Evolutionary conservation across 495 filamentous ascomycete genomes (phyloP).

Genomic region (Aspergillus nanangensis): DNA sequence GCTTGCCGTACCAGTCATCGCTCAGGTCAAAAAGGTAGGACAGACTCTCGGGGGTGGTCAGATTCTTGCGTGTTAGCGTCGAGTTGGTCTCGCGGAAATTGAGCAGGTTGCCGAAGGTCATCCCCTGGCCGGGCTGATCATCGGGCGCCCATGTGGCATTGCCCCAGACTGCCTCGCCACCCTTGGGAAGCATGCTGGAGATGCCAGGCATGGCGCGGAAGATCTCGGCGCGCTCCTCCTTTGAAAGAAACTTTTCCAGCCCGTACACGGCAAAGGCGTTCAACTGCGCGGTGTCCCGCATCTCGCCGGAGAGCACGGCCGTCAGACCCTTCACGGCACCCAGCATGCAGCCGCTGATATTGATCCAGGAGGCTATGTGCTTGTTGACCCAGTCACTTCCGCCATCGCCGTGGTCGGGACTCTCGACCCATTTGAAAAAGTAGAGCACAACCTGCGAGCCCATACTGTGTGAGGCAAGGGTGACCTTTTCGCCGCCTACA

Average conservation of each 20-base stretch:
- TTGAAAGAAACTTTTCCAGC: constrained; percentile 89
- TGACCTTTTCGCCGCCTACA: constrained; percentile 70
- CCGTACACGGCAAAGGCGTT: constrained; percentile 98
- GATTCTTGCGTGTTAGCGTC: constrained; percentile 60
- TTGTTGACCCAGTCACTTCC: constrained; percentile 87
- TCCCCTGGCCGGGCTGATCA: constrained; percentile 65
- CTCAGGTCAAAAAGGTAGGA: constrained; percentile 70
- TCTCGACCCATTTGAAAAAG: constrained; percentile 97
- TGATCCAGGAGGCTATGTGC: constrained; percentile 92
- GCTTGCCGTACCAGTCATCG: constrained; percentile 80
- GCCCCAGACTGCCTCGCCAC: constrained; percentile 91
- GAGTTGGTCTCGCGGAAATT: constrained; percentile 75
- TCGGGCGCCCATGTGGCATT: constrained; percentile 87
- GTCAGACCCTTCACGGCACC: constrained; percentile 90
- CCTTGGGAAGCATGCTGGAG: constrained; percentile 94
- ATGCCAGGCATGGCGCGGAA: constrained; percentile 97
- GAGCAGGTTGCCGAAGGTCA: constrained; percentile 75
- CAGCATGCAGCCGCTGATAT: constrained; percentile 96
- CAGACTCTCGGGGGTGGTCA: constrained; percentile 75
- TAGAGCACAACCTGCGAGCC: constrained; percentile 92
- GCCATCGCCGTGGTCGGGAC: constrained; percentile 69
- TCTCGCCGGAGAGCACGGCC: constrained; percentile 90
- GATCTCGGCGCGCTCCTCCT: constrained; percentile 85
- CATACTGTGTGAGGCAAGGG: constrained; percentile 94
- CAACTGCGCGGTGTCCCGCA: constrained; percentile 95